Evolutionary conservation across 345 rosid genomes (phyloP).

Genomic region (Gossypium turneri): DNA sequence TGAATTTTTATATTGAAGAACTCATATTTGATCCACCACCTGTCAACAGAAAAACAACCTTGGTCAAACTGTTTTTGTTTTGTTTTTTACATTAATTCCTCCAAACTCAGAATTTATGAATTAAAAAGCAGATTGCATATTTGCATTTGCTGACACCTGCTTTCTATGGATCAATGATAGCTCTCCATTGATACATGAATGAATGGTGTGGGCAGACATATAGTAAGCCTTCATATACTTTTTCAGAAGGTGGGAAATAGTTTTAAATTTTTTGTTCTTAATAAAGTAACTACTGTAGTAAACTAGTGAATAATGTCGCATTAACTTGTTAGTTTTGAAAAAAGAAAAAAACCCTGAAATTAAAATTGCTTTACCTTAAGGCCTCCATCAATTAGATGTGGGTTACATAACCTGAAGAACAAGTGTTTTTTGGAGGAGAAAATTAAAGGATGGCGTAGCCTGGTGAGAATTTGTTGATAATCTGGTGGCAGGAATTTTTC

Average conservation of each 20-base stretch:
- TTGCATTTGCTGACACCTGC: neutral
- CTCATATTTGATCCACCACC: constrained; percentile 45
- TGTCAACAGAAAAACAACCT: constrained; percentile 25
- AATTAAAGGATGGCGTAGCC: neutral
- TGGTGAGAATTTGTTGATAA: constrained; percentile 16
- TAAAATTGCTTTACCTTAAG: constrained; percentile 28
- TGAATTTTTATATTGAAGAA: constrained; percentile 7
- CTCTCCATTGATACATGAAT: neutral
- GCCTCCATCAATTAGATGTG: constrained; percentile 32
- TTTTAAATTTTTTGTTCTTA: neutral
- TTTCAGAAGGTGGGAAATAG: neutral
- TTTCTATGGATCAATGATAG: neutral
- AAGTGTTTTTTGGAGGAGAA: constrained; percentile 33
- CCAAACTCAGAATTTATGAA: neutral
- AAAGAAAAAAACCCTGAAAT: neutral
- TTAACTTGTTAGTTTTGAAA: too few relatives aligned
- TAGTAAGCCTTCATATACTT: neutral
- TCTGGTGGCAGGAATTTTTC: constrained; percentile 30
- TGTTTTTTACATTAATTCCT: neutral
- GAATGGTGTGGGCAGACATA: neutral
- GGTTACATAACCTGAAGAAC: constrained; percentile 27
- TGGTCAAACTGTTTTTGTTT: neutral
- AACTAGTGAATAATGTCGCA: neutral
- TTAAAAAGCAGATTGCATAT: neutral
- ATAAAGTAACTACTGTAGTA: neutral